Base-by-base conservation (phyloP, 768 basidiomycete species). In the Russula brevipes region DNA sequence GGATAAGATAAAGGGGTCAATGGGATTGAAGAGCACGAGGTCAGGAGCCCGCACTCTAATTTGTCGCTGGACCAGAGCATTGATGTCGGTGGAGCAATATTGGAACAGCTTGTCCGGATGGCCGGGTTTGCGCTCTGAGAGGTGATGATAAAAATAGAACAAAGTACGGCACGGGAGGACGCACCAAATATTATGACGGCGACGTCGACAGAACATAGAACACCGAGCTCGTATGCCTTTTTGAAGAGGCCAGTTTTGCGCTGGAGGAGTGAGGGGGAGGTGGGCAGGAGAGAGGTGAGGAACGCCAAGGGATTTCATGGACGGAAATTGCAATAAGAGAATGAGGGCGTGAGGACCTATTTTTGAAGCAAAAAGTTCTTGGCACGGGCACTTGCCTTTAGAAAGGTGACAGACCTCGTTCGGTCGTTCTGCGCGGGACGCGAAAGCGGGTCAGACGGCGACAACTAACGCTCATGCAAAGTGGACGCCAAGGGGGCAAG, bases 211-310 rank as follows among this genome's bases (percentile, higher is more conserved):
- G 88, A 90, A 73, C 91, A 93, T 46, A 92, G 82, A 3, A 92
- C 90, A n/a, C 89, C 90, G 65, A 93, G 87, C 75, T 92, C 90
- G 71, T 91, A 91, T 0, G 91, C 90, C 71, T 92, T 92, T 75
- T 92, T 91, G 85, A 93, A 92, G 66, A 93, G 85, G 5, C 90
- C 91, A 63, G 90, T 90, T 79, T 92, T 91, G 69, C 91, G 84
- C 91, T 92, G 76, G 50, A 56, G 59, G 50, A 55, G 55, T 59
- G 59, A 56, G 57, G 41, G 64, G 57, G 62, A 56, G 55, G 57
- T 55, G 66, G 38, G 65, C 52, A 57, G 59, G 60, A 54, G 59
- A 66, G 59, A 60, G 59, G 46, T 59, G 66, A n/a, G 17, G n/a
- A 4, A 12, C 8, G 35, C 11, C 2, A 61, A 57, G 64, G 61